Percentiles rank a stretch among this genome's conserved stretches.
These are phyloP conservation scores for Stemphylium vesicarium DNA, from an alignment of 2,329 filamentous ascomycete species.

Conservation along the genomic window DNA sequence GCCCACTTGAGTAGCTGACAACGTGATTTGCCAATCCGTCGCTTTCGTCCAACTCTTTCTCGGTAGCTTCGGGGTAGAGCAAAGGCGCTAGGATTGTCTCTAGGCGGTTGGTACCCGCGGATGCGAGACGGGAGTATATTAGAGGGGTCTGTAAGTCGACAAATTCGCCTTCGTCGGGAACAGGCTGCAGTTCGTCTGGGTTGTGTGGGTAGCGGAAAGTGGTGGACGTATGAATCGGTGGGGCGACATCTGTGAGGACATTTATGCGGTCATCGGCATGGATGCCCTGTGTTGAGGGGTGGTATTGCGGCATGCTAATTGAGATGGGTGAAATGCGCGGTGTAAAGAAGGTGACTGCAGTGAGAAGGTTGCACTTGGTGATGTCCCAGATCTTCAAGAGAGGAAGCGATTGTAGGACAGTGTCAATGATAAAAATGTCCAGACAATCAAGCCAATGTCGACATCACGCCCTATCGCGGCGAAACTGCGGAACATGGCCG, in stretches of 20 bases:
- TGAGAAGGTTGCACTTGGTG: too few species aligned
- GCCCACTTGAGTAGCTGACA: conserved; percentile 82
- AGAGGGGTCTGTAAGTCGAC: conserved; percentile 39
- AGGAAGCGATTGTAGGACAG: too few species aligned
- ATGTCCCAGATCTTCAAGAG: too few species aligned
- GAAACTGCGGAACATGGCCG: neutral
- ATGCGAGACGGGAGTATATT: conserved; percentile 80
- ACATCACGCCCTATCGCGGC: conserved; percentile 20
- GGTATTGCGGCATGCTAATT: conserved; percentile 27
- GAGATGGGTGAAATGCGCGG: neutral
- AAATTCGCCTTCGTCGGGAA: conserved; percentile 52
- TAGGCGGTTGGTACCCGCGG: conserved; percentile 82
- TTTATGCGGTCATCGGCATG: conserved; percentile 84
- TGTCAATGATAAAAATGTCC: too few species aligned
- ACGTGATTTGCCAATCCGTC: conserved; percentile 54
- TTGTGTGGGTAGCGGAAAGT: conserved; percentile 83
- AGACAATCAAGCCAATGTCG: conserved; percentile 12
- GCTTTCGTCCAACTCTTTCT: conserved; percentile 17
- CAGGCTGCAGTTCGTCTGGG: conserved; percentile 67
- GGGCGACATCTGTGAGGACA: conserved; percentile 78
- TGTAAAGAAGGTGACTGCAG: neutral
- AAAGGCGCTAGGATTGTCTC: conserved; percentile 81
- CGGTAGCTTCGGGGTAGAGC: conserved; percentile 60
- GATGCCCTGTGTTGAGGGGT: conserved; percentile 73
- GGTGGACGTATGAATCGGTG: conserved; percentile 87